phyloP scores from a whole-genome alignment of 805 yeast species.

The Wickerhamomyces bisporus region DNA sequence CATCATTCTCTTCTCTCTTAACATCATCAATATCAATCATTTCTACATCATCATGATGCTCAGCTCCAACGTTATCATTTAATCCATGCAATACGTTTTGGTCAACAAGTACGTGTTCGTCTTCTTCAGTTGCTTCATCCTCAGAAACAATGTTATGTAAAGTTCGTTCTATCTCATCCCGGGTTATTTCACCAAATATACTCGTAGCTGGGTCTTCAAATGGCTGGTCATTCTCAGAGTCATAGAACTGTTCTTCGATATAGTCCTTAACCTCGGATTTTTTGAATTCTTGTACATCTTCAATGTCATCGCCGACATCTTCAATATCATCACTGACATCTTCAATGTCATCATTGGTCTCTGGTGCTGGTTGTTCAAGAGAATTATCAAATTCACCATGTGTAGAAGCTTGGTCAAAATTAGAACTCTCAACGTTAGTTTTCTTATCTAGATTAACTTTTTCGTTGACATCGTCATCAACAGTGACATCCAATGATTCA shows the following conservation, averaged over 20 bases:
- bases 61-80: not conserved
- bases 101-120: not conserved
- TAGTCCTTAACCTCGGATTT: constrained; percentile 2
- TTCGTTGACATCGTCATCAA: not conserved
- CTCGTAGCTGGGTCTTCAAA: constrained; percentile 21
- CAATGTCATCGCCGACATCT: constrained; percentile 2
- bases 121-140: not conserved
- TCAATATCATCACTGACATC: not conserved
- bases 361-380: too few relatives aligned
- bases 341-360: too few relatives aligned
- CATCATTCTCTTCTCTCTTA: not conserved
- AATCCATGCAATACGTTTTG: constrained; percentile 2
- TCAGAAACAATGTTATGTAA: constrained; percentile 1
- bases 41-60: not conserved
- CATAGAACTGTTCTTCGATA: constrained; percentile 16
- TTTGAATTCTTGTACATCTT: too few relatives aligned
- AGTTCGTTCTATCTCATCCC: constrained; percentile 6
- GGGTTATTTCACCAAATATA: constrained; percentile 19
- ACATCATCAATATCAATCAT: not conserved
- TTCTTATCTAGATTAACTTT: not conserved
- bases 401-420: too few relatives aligned
- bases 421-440: too few relatives aligned
- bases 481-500: too few relatives aligned
- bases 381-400: too few relatives aligned
- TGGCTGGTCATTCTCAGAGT: constrained; percentile 20